Evolutionary conservation across 768 basidiomycete genomes (phyloP), one percentile per base, ranked within the genome.

Genomic region (Boletus rex-veris): DNA sequence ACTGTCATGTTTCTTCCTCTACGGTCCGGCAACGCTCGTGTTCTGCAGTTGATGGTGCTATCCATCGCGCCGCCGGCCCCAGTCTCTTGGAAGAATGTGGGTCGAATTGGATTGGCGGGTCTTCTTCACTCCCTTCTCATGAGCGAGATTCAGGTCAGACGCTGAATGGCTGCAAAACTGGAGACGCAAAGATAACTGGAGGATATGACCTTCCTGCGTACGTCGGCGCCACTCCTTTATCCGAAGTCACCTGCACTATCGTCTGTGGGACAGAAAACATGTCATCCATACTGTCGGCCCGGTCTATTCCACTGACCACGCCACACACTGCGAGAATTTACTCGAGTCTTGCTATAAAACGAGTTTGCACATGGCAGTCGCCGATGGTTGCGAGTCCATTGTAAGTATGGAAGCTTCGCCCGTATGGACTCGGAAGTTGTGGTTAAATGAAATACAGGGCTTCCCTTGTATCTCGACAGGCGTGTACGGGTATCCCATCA

Each of bases 251-350:
- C 52, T 19, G 45, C 38, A 19, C 14, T 30, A 19, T 31, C 30
- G 6, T 49, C 43, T n/a, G 18, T 7, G 38, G 44, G 14, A 45
- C 58, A 89, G 90, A 36, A 78, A 79, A 36, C 77, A 86, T 64
- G 75, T 93, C 54, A 89, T 93, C 39, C 91, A 92, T 61, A 78
- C 91, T 4, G 91, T 92, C 15, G 91, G 91, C 11, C 91, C 91
- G 0, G 67, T 88, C 1, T 91, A 66, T 65, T 75, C 74, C 5
- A 51, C 61, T 3, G 53, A 58, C 1, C 70, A 75, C 26, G 69
- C 68, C 36, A 76, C 77, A 39, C 68, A 66, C 26, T 80, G 77
- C 49, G 82, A 82, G 6, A 59, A 65, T 53, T 77, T 82, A 55
- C 76, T 93, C 14, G 75, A 75, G 4, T 87, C 88, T 9, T 88